Base-by-base conservation (phyloP, 768 basidiomycete species). In the Suillus sp. region DNA sequence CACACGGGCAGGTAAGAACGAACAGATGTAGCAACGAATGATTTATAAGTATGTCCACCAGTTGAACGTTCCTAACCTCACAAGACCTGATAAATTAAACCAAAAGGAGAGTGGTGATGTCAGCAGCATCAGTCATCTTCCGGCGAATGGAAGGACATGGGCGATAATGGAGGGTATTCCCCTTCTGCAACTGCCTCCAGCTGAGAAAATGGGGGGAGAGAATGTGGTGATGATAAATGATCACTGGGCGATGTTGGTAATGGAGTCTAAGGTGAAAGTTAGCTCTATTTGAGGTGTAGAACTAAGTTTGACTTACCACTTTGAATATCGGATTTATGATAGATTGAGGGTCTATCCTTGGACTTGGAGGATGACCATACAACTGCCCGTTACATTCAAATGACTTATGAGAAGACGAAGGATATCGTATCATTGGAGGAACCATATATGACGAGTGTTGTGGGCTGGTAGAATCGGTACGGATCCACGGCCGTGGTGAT, bases 281-380 rank as follows among this genome's bases (percentile, higher is more conserved):
- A 55, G 62, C 16, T 56, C 66, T 47, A 73, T 59, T 43, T 34
- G 43, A 32, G 42, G 18, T 37, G 54, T 30, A 37, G 42, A 53
- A 30, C 62, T 14, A 40, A 38, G 55, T 7, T 10, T 62, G 22
- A 86, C 92, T 81, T 78, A 93, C 92, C 80, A 94, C 92, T 85
- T 91, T 89, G 82, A 94, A 94, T 73, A 93, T 93, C 34, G 92
- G 91, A 75, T 94, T 92, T 71, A 93, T 91, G 38, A 81, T 83
- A 53, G 87, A 84, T 71, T 87, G 88, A 42, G 90, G 81, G 18
- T 84, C 84, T 60, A 82, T 76, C 54, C 82, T 81, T 40, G 89
- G 83, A 67, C 85, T 86, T 58, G 88, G 83, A 20, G 88, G 86
- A 69, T 85, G 83, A 54, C 83, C 83, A 66, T 79, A 78, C 45